Conservation (phyloP, 768 basidiomycete species). For the Lactifluus hygrophoroides region DNA sequence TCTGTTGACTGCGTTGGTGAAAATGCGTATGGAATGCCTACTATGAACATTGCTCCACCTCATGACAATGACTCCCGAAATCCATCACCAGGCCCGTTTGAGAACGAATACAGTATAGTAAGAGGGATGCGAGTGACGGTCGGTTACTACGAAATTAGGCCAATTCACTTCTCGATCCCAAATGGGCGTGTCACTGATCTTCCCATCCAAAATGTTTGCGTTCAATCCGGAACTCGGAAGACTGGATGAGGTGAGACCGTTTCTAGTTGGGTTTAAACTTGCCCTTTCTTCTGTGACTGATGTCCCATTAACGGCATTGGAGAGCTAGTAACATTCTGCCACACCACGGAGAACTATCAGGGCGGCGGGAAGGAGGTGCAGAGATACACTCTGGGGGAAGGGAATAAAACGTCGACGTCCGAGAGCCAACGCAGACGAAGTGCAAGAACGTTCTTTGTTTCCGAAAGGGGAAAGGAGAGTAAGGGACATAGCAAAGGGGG, state of each 20-base stretch:
- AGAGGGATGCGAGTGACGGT: too few species aligned
- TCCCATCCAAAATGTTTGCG: background rate
- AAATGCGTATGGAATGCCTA: too few species aligned
- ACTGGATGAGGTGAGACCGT: background rate
- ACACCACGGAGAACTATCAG: background rate
- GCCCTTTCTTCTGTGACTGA: background rate
- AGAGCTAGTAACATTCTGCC: background rate
- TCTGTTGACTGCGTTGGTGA: too few species aligned
- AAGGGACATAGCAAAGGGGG: background rate
- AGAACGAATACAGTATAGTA: too few species aligned
- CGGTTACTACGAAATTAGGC: background rate
- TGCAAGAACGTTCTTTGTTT: background rate
- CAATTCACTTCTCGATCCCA: background rate
- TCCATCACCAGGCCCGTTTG: too few species aligned
- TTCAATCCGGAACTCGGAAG: background rate
- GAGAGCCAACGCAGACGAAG: background rate
- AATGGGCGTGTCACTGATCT: too few species aligned
- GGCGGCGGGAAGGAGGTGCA: background rate
- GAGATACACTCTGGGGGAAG: background rate
- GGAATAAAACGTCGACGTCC: too few species aligned
- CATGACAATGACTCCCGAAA: too few species aligned
- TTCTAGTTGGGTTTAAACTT: background rate
- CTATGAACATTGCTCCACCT: too few species aligned
- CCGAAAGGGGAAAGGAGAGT: background rate
- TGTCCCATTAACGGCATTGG: background rate